phyloP scores from a whole-genome alignment of 2,329 filamentous ascomycete species.

The Epichloe hybrida region DNA sequence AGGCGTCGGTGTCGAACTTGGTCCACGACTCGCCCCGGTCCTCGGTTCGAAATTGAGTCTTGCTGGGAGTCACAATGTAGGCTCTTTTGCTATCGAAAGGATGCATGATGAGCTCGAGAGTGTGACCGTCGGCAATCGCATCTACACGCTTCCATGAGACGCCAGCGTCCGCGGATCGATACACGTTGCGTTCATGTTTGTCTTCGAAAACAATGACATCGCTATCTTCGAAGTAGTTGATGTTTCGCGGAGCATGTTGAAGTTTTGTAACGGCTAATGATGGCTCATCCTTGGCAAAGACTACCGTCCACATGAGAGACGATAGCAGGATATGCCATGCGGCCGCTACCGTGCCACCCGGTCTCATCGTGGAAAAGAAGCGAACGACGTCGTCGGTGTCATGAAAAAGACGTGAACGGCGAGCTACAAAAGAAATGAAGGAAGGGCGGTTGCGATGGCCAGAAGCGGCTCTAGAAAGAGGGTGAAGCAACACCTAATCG shows the following conservation, averaged over 20 bases:
- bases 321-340: conserved; percentile 38
- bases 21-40: conserved; percentile 75
- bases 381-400: conserved; percentile 18
- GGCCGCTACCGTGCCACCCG: conserved; percentile 32
- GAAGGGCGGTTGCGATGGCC: neutral
- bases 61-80: conserved; percentile 58
- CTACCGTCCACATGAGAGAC: conserved; percentile 27
- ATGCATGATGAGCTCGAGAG: conserved; percentile 57
- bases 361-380: conserved; percentile 39
- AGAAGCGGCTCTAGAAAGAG: neutral
- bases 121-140: conserved; percentile 49
- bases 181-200: conserved; percentile 47
- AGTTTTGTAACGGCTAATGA: conserved; percentile 52
- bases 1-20: conserved; percentile 50
- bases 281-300: conserved; percentile 49
- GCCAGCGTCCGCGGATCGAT: conserved; percentile 71
- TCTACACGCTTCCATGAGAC: conserved; percentile 57
- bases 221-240: conserved; percentile 87
- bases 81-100: conserved; percentile 66
- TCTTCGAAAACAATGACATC: conserved; percentile 70
- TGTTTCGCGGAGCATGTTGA: conserved; percentile 48
- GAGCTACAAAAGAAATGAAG: neutral
- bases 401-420: conserved; percentile 22
- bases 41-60: conserved; percentile 67
- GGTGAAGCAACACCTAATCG: neutral